Evolutionary conservation across 208 protist genomes (phyloP), one percentile per base, ranked within the genome.

Genomic region (Crithidia thermophila): DNA sequence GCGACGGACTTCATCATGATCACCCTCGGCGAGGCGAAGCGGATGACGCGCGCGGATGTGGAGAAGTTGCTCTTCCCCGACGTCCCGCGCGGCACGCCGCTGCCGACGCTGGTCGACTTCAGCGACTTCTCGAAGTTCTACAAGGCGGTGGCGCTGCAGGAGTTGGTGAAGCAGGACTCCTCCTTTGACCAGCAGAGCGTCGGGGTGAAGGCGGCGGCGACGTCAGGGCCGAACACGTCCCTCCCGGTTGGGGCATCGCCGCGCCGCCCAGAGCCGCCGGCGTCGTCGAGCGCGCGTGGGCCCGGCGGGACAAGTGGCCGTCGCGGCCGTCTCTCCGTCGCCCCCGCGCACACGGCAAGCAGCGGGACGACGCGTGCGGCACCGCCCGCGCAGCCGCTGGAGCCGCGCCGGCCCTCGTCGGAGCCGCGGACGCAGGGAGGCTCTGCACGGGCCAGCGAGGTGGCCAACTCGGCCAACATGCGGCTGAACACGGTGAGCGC

Each of bases 71-170:
- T 71, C 18, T 85, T 85, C 30, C 70, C 81, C 4, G 74, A 73
- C 11, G 27, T 58, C 18, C 55, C 33, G 25, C 11, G 23, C 36
- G 56, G 45, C 34, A 40, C 36, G 2, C 21, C 28, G 42, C 59
- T 79, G 39, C 82, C 85, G 9, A 64, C 62, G 40, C 37, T 88
- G 21, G 76, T 91, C 0, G 82, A 91, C 65, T 91, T 91, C 68
- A 85, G 79, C 60, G 85, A 88, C 66, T 88, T 91, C 49, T 72
- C 68, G 14, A 88, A 78, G 71, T 88, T 91, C 58, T 85, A 81
- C 69, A 84, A 82, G 62, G 60, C 66, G 11, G 64, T 90, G 28
- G 84, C 84, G 20, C 47, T 82, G 68, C 67, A 72, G 50, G 81
- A 87, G 43, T 45, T 85, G 46, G 50, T 62, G 50, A 75, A 68